Conservation (phyloP, 2,329 filamentous ascomycete genomes). For the Huntiella decipiens region DNA sequence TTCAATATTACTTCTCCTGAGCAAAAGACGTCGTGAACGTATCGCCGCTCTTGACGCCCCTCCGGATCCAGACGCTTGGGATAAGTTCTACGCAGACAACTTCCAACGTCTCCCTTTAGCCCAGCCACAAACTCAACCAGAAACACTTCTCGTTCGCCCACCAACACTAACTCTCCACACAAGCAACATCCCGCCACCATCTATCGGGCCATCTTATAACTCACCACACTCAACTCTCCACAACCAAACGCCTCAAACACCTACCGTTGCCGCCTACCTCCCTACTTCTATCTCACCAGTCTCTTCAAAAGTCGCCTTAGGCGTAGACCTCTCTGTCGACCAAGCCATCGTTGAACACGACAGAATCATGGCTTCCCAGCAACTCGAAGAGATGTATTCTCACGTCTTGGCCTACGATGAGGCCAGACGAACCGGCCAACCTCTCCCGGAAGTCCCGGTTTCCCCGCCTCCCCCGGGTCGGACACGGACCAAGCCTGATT, state of each 20-base stretch:
- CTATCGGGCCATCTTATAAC: neutral
- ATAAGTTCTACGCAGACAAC: slow-evolving; percentile 6
- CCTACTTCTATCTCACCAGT: slow-evolving; percentile 20
- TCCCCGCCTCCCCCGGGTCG: slow-evolving; percentile 19
- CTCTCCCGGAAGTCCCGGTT: slow-evolving; percentile 10
- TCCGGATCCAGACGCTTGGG: slow-evolving; percentile 31
- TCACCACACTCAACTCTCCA: slow-evolving; percentile 6
- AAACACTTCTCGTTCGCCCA: neutral
- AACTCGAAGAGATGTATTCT: slow-evolving; percentile 80
- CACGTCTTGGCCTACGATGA: slow-evolving; percentile 81
- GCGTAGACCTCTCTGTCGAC: slow-evolving; percentile 55
- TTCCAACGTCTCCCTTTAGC: neutral
- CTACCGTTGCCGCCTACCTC: slow-evolving; percentile 12
- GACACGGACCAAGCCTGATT: slow-evolving; percentile 29
- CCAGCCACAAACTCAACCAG: slow-evolving; percentile 9
- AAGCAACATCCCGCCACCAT: neutral
- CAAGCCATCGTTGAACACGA: slow-evolving; percentile 57
- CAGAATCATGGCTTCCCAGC: slow-evolving; percentile 53
- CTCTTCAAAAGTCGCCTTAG: slow-evolving; percentile 29
- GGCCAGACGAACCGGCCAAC: slow-evolving; percentile 37
- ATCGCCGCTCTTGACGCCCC: slow-evolving; percentile 20
- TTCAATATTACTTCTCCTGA: slow-evolving; percentile 40
- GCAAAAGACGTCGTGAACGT: slow-evolving; percentile 34
- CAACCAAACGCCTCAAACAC: slow-evolving; percentile 14
- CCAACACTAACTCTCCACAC: slow-evolving; percentile 7